Base-by-base conservation (phyloP, 345 rosid species). In the Erysimum cheiranthoides region DNA sequence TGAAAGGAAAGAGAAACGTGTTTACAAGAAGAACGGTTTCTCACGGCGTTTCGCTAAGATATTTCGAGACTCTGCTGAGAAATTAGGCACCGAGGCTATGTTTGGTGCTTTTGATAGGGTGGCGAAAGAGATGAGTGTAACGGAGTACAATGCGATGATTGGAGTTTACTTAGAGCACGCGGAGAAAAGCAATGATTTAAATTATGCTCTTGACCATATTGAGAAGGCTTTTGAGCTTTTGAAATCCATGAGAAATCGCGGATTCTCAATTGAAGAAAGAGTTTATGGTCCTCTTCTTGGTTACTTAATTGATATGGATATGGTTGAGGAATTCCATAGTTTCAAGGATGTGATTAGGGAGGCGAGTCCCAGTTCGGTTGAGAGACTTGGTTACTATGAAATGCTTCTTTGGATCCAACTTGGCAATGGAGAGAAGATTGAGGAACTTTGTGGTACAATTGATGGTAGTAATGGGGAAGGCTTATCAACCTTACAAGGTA, bases 301-400 rank as follows among this genome's bases (percentile, higher is more conserved):
- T 75, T 90, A 82, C 79, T 76, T 95, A 42, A 88, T 89, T 66
- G 85, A 83, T 46, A 87, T 64, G 88, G 82, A 87, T 17, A 84
- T 89, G 98, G 80, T 82, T 34, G 79, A 86, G 39, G 96, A 90
- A 59, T 95, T 95, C 25, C 60, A 79, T 52, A 63, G 64, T 34
- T 79, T 89, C 62, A 71, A 66, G 58, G 71, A 72, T 53, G 38
- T 77, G 8, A 75, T 90, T 70, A 73, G 68, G 66, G 89, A 85
- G 43, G 73, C 72, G 52, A 78, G 77, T 75, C 75, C 80, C 10
- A 40, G 75, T 40, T 69, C 81, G 6, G 67, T 31, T 68, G 81
- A 86, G 65, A 81, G 84, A 78, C 68, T 92, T 38, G 93, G 96
- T 32, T 92, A 87, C 83, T 92, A 92, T 73, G 97, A 95, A 85